Base-by-base conservation (phyloP, 2,329 filamentous ascomycete species). In the Paecilomyces fulvus region DNA sequence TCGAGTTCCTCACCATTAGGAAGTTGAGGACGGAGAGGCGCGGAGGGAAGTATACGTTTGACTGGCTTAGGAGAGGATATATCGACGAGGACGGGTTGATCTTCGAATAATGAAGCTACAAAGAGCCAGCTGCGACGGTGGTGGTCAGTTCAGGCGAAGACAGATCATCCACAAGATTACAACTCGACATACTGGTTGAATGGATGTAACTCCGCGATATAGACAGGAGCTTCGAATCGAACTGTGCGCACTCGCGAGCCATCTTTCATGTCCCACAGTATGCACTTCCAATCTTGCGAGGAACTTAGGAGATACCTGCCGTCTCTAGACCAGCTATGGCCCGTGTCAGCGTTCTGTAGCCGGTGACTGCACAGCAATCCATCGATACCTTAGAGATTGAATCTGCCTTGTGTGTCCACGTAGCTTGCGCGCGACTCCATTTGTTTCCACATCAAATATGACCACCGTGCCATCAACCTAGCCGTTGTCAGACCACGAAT, bases 391-490 rank as follows among this genome's bases (percentile, higher is more conserved):
- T 58, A 99, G 75, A 53, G 90, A 96, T 64, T 95, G 92, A 56
- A 99, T 92, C 70, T 94, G 92, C 68, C 90, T 87, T 53, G 89
- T 95, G 75, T 99, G 94, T 11, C 92, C 94, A 62, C 90, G 85
- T 61, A 99, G 79, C 75, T 97, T 99, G 68, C 91, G 87, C 57
- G 94, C 94, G 3, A 97, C 90, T 37, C 94, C 92, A 80, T 95
- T 95, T 9, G 95, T 99, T 75, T 99, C 95, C 52, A 97, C 84
- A 70, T 99, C 94, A 81, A 95, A 99, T 51, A 99, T 88, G 55
- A 95, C 90, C 46, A 99, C 88, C 4, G 90, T 94, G 63, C 94
- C 94, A 75, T 99, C 94, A 60, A 83, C 79, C 80, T 83, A 61
- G 49, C 56, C 30, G 11, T 50, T 58, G 59, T 65, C 57, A 63